These are phyloP conservation scores for Syncephalis plumigaleata DNA, from an alignment of 371 early-diverging fungal genomes.

Conservation along the genomic window DNA sequence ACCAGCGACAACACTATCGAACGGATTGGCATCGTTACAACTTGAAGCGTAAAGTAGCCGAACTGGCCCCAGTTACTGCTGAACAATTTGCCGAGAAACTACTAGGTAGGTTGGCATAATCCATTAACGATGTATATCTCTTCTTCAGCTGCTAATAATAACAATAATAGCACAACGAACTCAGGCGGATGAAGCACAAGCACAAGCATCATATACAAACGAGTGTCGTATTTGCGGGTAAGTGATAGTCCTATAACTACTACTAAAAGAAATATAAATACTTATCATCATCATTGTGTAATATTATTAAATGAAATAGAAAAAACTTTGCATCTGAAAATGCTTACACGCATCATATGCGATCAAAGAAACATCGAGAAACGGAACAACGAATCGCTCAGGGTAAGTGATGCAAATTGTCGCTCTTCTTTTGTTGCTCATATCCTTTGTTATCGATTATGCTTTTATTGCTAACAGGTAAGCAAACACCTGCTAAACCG, in stretches of 20 bases:
- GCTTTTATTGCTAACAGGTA: too few relatives aligned
- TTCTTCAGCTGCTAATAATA: too few relatives aligned
- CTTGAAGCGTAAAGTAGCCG: constrained; percentile 82
- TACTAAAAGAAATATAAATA: too few relatives aligned
- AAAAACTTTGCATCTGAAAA: constrained; percentile 31
- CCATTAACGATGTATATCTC: constrained; percentile 3
- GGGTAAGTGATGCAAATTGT: too few relatives aligned
- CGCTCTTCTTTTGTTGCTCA: too few relatives aligned
- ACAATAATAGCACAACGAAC: constrained; percentile 26
- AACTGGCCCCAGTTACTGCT: constrained; percentile 61
- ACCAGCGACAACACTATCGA: constrained; percentile 78
- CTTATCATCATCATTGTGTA: background rate
- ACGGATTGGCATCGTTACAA: constrained; percentile 98
- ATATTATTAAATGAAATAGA: constrained; percentile 5
- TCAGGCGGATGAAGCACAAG: constrained; percentile 13
- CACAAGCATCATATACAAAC: constrained; percentile 6
- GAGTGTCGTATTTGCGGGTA: constrained; percentile 22
- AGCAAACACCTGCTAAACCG: too few relatives aligned
- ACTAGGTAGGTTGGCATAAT: constrained; percentile 21
- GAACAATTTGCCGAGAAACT: constrained; percentile 64
- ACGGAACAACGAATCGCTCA: constrained; percentile 22
- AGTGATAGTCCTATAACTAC: too few relatives aligned
- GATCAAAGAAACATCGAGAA: constrained; percentile 87
- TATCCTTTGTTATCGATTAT: too few relatives aligned
- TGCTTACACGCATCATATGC: constrained; percentile 70